These are phyloP conservation scores for Pulveroboletus sp. DNA, from an alignment of 768 basidiomycete species.

Conservation along the genomic window DNA sequence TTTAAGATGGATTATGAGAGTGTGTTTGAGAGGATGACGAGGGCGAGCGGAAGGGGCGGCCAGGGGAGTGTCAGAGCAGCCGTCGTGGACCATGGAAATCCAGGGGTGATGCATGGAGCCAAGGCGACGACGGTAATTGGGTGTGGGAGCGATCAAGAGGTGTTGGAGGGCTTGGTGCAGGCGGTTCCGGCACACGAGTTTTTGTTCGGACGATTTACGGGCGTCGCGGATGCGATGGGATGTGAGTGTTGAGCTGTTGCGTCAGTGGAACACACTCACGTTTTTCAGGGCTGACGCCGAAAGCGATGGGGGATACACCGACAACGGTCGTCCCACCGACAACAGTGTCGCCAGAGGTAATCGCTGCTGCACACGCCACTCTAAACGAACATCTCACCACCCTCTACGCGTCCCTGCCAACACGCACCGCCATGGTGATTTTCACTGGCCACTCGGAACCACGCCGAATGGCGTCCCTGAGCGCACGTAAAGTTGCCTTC, in stretches of 20 bases:
- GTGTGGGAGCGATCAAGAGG: slow-evolving; percentile 76
- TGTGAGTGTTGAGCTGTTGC: slow-evolving; percentile 56
- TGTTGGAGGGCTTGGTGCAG: slow-evolving; percentile 65
- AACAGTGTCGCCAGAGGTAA: slow-evolving; percentile 33
- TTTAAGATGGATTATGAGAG: slow-evolving; percentile 83
- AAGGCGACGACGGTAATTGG: slow-evolving; percentile 77
- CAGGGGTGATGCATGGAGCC: slow-evolving; percentile 77
- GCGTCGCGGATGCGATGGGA: slow-evolving; percentile 73
- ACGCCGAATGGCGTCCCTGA: slow-evolving; percentile 70
- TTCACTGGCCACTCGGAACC: slow-evolving; percentile 92
- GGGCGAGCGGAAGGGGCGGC: slow-evolving; percentile 44
- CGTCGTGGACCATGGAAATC: slow-evolving; percentile 86
- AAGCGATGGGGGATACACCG: slow-evolving; percentile 38
- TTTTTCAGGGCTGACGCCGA: slow-evolving; percentile 61
- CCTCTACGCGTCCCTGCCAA: slow-evolving; percentile 68
- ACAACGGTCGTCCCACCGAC: slow-evolving; percentile 21
- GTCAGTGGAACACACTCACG: too few relatives aligned
- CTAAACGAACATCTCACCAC: slow-evolving; percentile 61
- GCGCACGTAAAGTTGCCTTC: slow-evolving; percentile 67
- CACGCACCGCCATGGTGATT: slow-evolving; percentile 78
- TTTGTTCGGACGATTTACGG: slow-evolving; percentile 80
- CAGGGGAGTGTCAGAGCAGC: slow-evolving; percentile 51
- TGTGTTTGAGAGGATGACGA: slow-evolving; percentile 81
- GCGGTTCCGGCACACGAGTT: slow-evolving; percentile 70
- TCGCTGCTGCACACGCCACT: slow-evolving; percentile 38